These are phyloP conservation scores for Ceratocystis colombiana DNA, from an alignment of 2,329 filamentous ascomycete genomes.

Conservation along the genomic window DNA sequence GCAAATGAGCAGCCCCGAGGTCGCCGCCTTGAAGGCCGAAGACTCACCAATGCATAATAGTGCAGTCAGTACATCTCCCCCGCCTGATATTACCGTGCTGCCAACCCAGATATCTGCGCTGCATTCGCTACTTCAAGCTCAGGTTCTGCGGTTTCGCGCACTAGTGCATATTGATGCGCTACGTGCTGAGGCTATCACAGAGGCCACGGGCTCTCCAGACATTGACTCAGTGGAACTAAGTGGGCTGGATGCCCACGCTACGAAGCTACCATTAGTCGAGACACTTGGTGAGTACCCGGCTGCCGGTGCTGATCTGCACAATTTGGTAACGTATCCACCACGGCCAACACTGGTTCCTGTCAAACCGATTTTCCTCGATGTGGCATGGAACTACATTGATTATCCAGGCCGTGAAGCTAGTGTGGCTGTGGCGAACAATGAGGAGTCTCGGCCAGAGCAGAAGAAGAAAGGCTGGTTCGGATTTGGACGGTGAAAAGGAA, in stretches of 20 bases:
- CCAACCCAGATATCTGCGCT: constrained; percentile 49
- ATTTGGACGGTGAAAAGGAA: constrained; percentile 44
- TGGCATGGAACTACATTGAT: constrained; percentile 94
- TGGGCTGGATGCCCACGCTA: background rate
- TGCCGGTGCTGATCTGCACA: constrained; percentile 57
- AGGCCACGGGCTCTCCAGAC: constrained; percentile 29
- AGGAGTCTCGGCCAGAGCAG: constrained; percentile 36
- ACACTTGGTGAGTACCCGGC: constrained; percentile 64
- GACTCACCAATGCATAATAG: constrained; percentile 30
- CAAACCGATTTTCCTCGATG: constrained; percentile 91
- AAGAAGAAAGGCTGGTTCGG: constrained; percentile 70
- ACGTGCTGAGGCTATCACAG: constrained; percentile 38
- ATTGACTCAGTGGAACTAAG: no score
- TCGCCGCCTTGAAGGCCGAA: constrained; percentile 35
- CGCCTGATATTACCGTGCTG: constrained; percentile 57
- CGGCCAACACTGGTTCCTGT: constrained; percentile 73
- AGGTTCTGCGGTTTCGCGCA: constrained; percentile 72
- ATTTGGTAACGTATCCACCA: constrained; percentile 75
- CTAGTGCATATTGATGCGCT: constrained; percentile 72
- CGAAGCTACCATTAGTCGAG: constrained; percentile 54
- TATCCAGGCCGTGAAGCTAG: constrained; percentile 56
- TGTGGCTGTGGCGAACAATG: constrained; percentile 29
- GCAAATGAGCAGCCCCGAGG: constrained; percentile 46
- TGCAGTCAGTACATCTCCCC: constrained; percentile 35
- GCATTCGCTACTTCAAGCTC: constrained; percentile 51